Conservation (phyloP, 2,329 filamentous ascomycete species). For the Sarocladiaceae sp. region DNA sequence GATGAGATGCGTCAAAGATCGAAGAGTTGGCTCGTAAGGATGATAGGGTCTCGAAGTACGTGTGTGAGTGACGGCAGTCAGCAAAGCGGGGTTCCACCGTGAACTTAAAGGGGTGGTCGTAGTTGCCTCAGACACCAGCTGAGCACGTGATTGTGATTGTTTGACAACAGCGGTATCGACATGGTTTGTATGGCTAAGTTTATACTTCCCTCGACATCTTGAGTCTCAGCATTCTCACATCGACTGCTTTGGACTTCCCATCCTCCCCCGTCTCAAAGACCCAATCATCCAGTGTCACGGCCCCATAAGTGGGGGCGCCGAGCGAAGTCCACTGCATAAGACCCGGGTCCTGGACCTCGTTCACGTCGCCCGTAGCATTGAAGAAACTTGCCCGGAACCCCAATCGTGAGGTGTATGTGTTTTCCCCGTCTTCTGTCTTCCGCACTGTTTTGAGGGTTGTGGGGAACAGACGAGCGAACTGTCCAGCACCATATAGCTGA, state of each 20-base stretch:
- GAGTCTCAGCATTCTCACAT: constrained; percentile 10
- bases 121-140: too few species aligned
- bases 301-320: constrained; percentile 4
- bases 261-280: constrained; percentile 9
- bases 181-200: too few species aligned
- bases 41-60: too few species aligned
- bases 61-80: too few species aligned
- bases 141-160: too few species aligned
- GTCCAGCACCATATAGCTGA: constrained; percentile 6
- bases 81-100: too few species aligned
- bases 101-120: too few species aligned
- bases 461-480: constrained; percentile 8
- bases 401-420: background rate
- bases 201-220: background rate
- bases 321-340: constrained; percentile 9
- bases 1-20: too few species aligned
- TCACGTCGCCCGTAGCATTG: constrained; percentile 1
- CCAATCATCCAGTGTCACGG: constrained; percentile 9
- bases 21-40: too few species aligned
- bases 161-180: too few species aligned
- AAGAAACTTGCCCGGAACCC: constrained; percentile 10
- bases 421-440: background rate
- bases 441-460: constrained; percentile 3
- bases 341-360: constrained; percentile 7
- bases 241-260: background rate